phyloP scores from a whole-genome alignment of 2,329 filamentous ascomycete species.

The Diatrype stigma region DNA sequence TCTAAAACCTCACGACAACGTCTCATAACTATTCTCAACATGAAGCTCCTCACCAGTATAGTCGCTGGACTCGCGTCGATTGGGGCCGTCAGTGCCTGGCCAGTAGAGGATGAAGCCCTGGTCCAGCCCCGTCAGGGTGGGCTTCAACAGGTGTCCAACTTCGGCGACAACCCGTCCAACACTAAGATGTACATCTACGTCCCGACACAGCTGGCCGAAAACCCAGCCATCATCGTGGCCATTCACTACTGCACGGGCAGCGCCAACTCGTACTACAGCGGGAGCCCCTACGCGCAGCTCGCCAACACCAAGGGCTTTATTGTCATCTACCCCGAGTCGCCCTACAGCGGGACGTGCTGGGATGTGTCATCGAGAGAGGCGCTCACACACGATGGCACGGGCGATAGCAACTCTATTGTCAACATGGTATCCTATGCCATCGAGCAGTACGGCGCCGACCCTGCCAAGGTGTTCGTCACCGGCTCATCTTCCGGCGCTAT shows the following conservation, averaged over 20 bases:
- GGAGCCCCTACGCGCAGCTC: conserved; percentile 43
- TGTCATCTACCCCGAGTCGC: conserved; percentile 52
- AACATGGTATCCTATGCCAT: conserved; percentile 57
- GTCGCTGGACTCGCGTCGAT: background rate
- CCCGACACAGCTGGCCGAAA: conserved; percentile 30
- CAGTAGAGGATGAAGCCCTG: background rate
- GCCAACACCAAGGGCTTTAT: conserved; percentile 38
- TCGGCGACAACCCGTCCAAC: conserved; percentile 33
- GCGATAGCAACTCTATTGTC: conserved; percentile 51
- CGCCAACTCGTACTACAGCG: conserved; percentile 42
- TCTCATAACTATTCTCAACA: background rate
- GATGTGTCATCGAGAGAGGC: conserved; percentile 43
- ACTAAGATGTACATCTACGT: conserved; percentile 43
- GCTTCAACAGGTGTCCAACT: conserved; percentile 22
- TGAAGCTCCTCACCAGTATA: background rate
- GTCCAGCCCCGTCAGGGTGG: background rate
- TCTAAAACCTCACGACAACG: background rate
- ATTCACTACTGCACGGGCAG: conserved; percentile 52
- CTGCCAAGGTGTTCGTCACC: conserved; percentile 48
- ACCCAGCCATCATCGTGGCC: conserved; percentile 46
- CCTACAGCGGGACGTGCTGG: conserved; percentile 47
- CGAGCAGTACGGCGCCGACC: conserved; percentile 47
- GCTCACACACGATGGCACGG: conserved; percentile 52
- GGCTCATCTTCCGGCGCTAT: conserved; percentile 47
- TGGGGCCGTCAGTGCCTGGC: background rate